Conservation (phyloP, 129 eudicot genomes). For the Dittrichia graveolens region DNA sequence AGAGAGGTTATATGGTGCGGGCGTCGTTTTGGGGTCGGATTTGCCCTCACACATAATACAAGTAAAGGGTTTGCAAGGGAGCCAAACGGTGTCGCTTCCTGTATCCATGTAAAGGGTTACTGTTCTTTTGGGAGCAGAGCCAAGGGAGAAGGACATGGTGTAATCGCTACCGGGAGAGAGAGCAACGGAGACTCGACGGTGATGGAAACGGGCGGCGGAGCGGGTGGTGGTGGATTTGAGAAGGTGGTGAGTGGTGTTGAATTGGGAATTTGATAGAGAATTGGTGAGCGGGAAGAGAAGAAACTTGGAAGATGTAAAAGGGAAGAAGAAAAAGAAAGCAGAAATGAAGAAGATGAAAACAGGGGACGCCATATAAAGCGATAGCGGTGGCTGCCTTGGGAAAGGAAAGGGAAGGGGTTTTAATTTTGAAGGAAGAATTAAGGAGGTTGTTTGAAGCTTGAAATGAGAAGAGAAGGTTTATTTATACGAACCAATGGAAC, state of each 20-base stretch:
- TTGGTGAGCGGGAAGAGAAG: conserved; percentile 60
- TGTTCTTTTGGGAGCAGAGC: conserved; percentile 38
- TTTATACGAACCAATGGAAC: no score
- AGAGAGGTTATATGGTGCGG: conserved; percentile 49
- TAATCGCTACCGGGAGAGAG: conserved; percentile 81
- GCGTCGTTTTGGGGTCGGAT: conserved; percentile 44
- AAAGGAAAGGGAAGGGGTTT: no score
- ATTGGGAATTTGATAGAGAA: conserved; percentile 50
- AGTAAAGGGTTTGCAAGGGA: conserved; percentile 74
- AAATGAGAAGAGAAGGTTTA: not conserved
- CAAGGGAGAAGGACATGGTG: conserved; percentile 74
- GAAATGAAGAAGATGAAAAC: conserved; percentile 19
- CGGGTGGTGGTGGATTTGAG: conserved; percentile 74
- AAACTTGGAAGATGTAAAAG: conserved; percentile 16
- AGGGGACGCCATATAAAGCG: conserved; percentile 47
- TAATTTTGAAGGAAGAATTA: no score
- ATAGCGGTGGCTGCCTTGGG: no score
- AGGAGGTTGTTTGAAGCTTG: no score
- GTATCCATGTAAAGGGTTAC: conserved; percentile 86
- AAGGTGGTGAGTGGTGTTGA: conserved; percentile 63
- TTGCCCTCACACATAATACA: conserved; percentile 89
- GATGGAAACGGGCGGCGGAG: conserved; percentile 69
- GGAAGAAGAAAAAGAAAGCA: not conserved
- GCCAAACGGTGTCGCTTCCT: conserved; percentile 90
- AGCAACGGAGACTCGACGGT: conserved; percentile 65